Evolutionary conservation across 1,284 basidiomycete species (phyloP), one percentile per base, ranked within the genome.

Genomic region (Microbotryomycetes sp.): DNA sequence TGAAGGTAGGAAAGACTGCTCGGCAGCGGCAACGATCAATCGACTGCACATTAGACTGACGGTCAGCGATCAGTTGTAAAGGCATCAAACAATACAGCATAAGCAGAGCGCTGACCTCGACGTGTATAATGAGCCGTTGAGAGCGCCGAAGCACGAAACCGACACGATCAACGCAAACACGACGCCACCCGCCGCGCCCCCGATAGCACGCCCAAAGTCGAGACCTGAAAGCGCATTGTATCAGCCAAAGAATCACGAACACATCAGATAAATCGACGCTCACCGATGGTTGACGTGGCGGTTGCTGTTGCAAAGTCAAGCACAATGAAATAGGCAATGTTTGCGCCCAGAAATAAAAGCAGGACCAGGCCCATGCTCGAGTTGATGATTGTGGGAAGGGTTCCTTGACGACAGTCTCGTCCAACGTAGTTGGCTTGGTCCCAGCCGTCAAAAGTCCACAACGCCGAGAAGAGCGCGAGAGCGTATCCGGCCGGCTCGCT

Each of bases 241-340:
- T 41, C 35, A 41, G 35, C 9, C 35, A 41, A 18, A 11, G 11
- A 18, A 41, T 41, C 13, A 15, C 41, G 41, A 15, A n/a, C 13
- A n/a, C n/a, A 45, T 45, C 15, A 28, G 11, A 30, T n/a, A 94
- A 80, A 0, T 91, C 93, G 21, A 97, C n/a, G 50, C 54, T 4
- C 1, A 61, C 62, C 90, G 0, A 93, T 97, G 69, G 97, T 97
- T 65, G 75, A 77, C 7, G 76, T 72, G 5, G 74, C 73, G 1
- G 78, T 76, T 28, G 63, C 65, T 50, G 28, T 50, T 2, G 63
- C 54, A 45, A 67, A 69, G 66, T 92, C 87, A n/a, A 98, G 81
- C 1, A 96, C 91, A 21, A 91, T 83, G 69, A 97, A 94, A 77
- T 98, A 98, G 0, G 91, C 85, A 9, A 93, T 69, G 73, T 97